A percentile compares a stretch with the other conserved stretches of the same genome.
These are phyloP conservation scores for Basidiobolus meristosporus DNA, from an alignment of 371 early-diverging fungal species.

Conservation along the genomic window DNA sequence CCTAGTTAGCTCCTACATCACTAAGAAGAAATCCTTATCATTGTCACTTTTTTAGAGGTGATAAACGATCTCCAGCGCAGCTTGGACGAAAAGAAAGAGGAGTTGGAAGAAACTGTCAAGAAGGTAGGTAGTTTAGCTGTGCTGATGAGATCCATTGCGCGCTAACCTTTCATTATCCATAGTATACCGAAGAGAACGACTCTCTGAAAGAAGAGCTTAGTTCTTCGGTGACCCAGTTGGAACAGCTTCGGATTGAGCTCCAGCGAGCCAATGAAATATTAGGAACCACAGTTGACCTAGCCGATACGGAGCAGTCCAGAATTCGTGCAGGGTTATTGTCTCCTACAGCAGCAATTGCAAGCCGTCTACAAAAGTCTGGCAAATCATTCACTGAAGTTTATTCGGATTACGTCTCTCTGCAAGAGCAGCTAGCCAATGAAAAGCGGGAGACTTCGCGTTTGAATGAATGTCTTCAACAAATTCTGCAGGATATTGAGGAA, in stretches of 20 bases:
- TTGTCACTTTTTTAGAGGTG: too few species aligned
- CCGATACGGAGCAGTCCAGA: constrained; percentile 3
- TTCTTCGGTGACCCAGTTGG: constrained; percentile 1
- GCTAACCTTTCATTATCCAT: constrained; percentile 5
- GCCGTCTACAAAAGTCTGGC: constrained; percentile 20
- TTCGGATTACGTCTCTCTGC: constrained; percentile 32
- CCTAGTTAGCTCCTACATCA: too few species aligned
- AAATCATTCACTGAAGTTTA: constrained; percentile 44
- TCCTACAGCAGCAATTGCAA: constrained; percentile 30
- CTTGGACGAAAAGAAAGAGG: neutral
- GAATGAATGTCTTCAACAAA: constrained; percentile 28
- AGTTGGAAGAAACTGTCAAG: too few species aligned
- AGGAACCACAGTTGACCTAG: neutral
- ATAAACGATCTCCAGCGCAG: neutral
- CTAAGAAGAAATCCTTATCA: too few species aligned
- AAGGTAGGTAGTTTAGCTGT: constrained; percentile 6
- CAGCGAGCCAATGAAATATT: neutral
- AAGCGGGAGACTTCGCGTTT: constrained; percentile 20
- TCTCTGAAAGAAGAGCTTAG: neutral
- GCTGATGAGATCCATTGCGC: constrained; percentile 4
- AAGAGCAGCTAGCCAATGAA: constrained; percentile 18
- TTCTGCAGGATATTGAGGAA: constrained; percentile 26
- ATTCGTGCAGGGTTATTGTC: constrained; percentile 13
- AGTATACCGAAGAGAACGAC: constrained; percentile 3
- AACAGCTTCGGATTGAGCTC: neutral